Evolutionary conservation across 2,329 filamentous ascomycete genomes (phyloP).

Genomic region (Pyrenophora teres): DNA sequence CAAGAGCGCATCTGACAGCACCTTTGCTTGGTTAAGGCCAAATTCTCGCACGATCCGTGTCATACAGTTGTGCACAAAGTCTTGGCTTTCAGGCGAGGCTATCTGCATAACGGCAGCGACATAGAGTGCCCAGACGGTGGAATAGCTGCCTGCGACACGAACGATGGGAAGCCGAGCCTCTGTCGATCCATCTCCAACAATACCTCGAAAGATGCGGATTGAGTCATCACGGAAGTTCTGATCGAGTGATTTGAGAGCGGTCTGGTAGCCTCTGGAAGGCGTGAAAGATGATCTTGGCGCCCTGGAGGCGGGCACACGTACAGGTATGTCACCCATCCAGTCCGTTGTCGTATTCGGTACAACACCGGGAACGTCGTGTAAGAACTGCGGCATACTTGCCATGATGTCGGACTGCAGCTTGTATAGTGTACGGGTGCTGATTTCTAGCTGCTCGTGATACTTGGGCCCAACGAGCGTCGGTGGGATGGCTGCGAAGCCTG

Average conservation of each 20-base stretch:
- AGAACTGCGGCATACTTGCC: slow-evolving; percentile 42
- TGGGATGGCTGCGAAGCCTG: slow-evolving; percentile 32
- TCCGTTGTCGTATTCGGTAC: slow-evolving; percentile 1
- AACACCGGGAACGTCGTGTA: slow-evolving; percentile 37
- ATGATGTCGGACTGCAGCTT: slow-evolving; percentile 39
- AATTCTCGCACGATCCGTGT: slow-evolving; percentile 64
- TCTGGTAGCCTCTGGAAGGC: neutral
- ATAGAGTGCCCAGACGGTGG: slow-evolving; percentile 40
- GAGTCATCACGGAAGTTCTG: slow-evolving; percentile 28
- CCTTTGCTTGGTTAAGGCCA: slow-evolving; percentile 41
- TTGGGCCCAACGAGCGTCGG: slow-evolving; percentile 27
- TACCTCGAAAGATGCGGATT: neutral
- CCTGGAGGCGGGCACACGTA: neutral
- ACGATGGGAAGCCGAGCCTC: slow-evolving; percentile 36
- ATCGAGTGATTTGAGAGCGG: slow-evolving; percentile 20
- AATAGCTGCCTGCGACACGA: slow-evolving; percentile 39
- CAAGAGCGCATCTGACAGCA: slow-evolving; percentile 31
- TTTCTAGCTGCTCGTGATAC: slow-evolving; percentile 29
- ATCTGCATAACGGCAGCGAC: slow-evolving; percentile 37
- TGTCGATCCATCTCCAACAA: slow-evolving; percentile 1
- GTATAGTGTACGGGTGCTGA: slow-evolving; percentile 30
- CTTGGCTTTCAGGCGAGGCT: slow-evolving; percentile 28
- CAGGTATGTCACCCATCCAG: neutral
- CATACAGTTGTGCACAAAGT: slow-evolving; percentile 51
- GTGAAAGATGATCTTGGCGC: neutral